These are phyloP conservation scores for Plicaturopsis crispa DNA, from an alignment of 768 basidiomycete species.

Conservation along the genomic window DNA sequence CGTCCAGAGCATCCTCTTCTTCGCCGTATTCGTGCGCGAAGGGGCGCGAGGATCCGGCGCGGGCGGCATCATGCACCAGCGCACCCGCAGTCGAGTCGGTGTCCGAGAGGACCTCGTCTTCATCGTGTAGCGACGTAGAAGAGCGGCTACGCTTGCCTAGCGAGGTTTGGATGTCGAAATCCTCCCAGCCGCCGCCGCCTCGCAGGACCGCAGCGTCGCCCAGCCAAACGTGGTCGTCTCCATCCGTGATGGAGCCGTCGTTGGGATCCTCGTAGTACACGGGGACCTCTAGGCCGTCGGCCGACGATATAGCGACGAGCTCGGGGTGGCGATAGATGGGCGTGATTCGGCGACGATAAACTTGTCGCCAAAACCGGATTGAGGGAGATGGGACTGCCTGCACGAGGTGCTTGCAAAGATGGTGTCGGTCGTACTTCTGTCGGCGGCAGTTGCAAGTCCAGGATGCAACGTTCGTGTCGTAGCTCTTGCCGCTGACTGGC, in stretches of 20 bases:
- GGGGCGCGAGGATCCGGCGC: constrained; percentile 5
- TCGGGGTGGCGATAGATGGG: constrained; percentile 20
- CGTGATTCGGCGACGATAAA: constrained; percentile 11
- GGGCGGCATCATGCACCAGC: no score
- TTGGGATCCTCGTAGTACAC: neutral
- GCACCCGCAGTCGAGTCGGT: neutral
- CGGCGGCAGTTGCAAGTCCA: constrained; percentile 23
- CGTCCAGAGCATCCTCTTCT: constrained; percentile 8
- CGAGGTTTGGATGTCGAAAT: constrained; percentile 2
- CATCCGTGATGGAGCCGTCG: constrained; percentile 14
- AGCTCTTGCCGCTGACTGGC: constrained; percentile 9
- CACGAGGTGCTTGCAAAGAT: constrained; percentile 26
- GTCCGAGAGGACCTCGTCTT: constrained; percentile 4
- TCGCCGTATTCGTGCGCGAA: constrained; percentile 4
- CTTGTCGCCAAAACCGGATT: constrained; percentile 11
- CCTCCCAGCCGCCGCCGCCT: constrained; percentile 7
- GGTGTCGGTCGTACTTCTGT: constrained; percentile 18
- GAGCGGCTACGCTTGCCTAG: constrained; percentile 4
- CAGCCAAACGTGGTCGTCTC: constrained; percentile 14
- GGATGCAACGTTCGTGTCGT: constrained; percentile 10
- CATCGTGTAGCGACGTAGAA: neutral
- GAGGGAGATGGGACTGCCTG: constrained; percentile 15
- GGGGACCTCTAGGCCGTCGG: neutral
- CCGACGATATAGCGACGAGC: no score
- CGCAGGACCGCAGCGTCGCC: constrained; percentile 7